Evolutionary conservation across 306 rosid species (phyloP).

Genomic region (Trifolium subterraneum): DNA sequence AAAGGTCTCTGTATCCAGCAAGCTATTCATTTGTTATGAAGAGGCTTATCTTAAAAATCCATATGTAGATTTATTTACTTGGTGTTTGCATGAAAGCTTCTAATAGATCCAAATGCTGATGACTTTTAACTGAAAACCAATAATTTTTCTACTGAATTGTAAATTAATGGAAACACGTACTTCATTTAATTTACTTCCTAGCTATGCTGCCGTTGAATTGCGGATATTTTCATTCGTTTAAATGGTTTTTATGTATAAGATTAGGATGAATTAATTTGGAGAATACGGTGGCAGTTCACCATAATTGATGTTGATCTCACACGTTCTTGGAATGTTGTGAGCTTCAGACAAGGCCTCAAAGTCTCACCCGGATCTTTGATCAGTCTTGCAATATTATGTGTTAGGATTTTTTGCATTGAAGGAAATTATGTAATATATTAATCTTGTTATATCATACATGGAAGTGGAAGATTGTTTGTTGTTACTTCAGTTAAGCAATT

Average conservation of each 20-base stretch:
- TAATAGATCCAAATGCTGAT: constrained; percentile 10
- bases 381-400: constrained; percentile 5
- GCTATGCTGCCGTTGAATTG: neutral
- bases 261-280: constrained; percentile 19
- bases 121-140: constrained; percentile 7
- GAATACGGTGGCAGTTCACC: constrained; percentile 21
- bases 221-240: constrained; percentile 4
- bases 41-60: neutral
- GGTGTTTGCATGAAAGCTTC: constrained; percentile 11
- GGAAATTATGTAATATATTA: constrained; percentile 24
- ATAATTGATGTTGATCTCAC: constrained; percentile 20
- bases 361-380: constrained; percentile 23
- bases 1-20: constrained; percentile 90
- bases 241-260: constrained; percentile 22
- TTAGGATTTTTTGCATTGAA: constrained; percentile 20
- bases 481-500: constrained; percentile 34
- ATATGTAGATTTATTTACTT: constrained; percentile 20
- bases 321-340: constrained; percentile 26
- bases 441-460: constrained; percentile 25
- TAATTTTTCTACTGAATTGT: neutral
- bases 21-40: constrained; percentile 82
- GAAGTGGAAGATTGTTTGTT: constrained; percentile 3
- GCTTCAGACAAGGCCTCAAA: constrained; percentile 31
- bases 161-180: neutral
- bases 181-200: constrained; percentile 1